Evolutionary conservation across 2,329 filamentous ascomycete genomes (phyloP).

Genomic region (Aureobasidium lini): DNA sequence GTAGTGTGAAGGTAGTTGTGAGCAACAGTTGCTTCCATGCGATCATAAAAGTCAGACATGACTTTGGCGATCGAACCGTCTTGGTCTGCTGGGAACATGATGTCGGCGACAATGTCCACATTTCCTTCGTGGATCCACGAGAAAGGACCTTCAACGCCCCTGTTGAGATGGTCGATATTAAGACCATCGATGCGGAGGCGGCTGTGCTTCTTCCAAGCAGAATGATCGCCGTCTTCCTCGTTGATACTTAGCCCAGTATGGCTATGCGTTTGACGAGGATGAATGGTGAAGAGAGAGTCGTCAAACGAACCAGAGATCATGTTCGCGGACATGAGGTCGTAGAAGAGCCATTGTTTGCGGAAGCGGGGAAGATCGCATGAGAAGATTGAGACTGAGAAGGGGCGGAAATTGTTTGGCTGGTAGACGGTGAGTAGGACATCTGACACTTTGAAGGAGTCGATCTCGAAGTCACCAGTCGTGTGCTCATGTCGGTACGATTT

Average conservation of each 20-base stretch:
- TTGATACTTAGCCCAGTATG: slow-evolving; percentile 56
- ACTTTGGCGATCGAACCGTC: slow-evolving; percentile 89
- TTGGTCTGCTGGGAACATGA: slow-evolving; percentile 84
- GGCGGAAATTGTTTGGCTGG: slow-evolving; percentile 84
- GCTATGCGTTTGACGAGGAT: slow-evolving; percentile 83
- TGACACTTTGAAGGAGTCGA: slow-evolving; percentile 93
- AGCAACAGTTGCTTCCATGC: slow-evolving; percentile 84
- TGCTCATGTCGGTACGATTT: slow-evolving; percentile 83
- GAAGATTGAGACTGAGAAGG: slow-evolving; percentile 91
- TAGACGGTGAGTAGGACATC: slow-evolving; percentile 87
- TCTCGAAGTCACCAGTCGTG: slow-evolving; percentile 87
- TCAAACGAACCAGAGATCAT: slow-evolving; percentile 96
- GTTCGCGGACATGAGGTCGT: slow-evolving; percentile 91
- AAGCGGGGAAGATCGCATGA: slow-evolving; percentile 89
- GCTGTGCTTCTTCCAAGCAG: slow-evolving; percentile 92
- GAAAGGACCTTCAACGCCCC: slow-evolving; percentile 86
- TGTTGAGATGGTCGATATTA: slow-evolving; percentile 92
- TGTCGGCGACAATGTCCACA: slow-evolving; percentile 90
- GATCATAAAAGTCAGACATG: slow-evolving; percentile 95
- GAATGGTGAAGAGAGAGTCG: slow-evolving; percentile 92
- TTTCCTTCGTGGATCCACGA: slow-evolving; percentile 98
- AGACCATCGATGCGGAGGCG: slow-evolving; percentile 86
- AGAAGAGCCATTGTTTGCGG: slow-evolving; percentile 94
- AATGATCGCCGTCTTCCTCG: slow-evolving; percentile 53
- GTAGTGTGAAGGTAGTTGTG: slow-evolving; percentile 51